Evolutionary conservation across 192 early-diverging fungal genomes (phyloP).

Genomic region (Linnemannia exigua): DNA sequence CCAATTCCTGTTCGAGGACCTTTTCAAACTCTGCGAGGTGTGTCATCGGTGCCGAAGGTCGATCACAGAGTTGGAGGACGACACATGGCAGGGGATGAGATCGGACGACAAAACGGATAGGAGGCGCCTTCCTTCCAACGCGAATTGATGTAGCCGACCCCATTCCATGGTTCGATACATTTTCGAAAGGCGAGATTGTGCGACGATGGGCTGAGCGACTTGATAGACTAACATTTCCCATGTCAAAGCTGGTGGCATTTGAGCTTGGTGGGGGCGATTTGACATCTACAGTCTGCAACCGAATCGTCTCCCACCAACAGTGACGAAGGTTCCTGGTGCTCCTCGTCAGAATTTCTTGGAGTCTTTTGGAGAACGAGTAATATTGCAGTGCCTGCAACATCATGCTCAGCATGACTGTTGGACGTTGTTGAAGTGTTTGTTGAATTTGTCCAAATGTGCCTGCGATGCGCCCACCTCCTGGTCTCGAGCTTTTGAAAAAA

Average conservation of each 20-base stretch:
- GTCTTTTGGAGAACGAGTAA: constrained; percentile 31
- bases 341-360: constrained; percentile 29
- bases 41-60: constrained; percentile 39
- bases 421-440: constrained; percentile 40
- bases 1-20: constrained; percentile 37
- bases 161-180: constrained; percentile 28
- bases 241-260: background rate
- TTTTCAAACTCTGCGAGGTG: constrained; percentile 50
- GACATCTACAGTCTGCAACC: constrained; percentile 33
- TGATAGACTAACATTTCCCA: background rate
- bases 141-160: constrained; percentile 32
- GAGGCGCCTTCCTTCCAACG: constrained; percentile 22
- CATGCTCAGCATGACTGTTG: constrained; percentile 28
- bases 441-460: constrained; percentile 51
- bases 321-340: constrained; percentile 31
- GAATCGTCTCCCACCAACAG: constrained; percentile 48
- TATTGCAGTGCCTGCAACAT: constrained; percentile 43
- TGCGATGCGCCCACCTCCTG: constrained; percentile 35
- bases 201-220: background rate
- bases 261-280: constrained; percentile 17
- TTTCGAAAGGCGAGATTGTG: background rate
- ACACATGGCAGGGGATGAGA: constrained; percentile 48
- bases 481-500: constrained; percentile 53
- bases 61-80: constrained; percentile 36
- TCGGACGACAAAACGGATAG: constrained; percentile 39